Evolutionary conservation across 805 yeast species (phyloP), one percentile per base, ranked within the genome.

Genomic region (Lipomyces mesembrius): DNA sequence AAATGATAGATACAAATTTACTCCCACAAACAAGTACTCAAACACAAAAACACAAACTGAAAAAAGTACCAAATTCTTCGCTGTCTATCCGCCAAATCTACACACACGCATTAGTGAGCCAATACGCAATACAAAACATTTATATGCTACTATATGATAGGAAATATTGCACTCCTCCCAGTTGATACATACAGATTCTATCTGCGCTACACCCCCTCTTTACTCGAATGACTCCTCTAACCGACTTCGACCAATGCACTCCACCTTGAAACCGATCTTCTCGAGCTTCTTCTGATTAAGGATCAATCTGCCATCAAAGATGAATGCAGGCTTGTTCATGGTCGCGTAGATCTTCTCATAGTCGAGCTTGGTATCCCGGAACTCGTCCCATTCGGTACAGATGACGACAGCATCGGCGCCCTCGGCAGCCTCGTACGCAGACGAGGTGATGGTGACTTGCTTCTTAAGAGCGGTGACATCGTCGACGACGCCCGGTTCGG

Each of bases 331-430:
- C 71, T 74, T 74, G 66, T 73, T 70, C 75, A 74, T 74, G 35
- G 51, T 53, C 29, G 68, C 65, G 71, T 74, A 74, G 57, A 74
- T 68, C 71, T 71, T 68, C 64, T 63, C 67, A 64, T 74, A 74
- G 70, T 74, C 75, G 52, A 74, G 69, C 52, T 71, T 56, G 34
- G 75, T 59, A 49, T 74, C 76, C 65, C 63, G 60, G 73, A 74
- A 74, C 67, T 73, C 76, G 62, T 74, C 77, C 77, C 77, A 74
- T 68, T 74, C 77, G 55, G 77, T 74, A 66, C 74, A 68, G 53
- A 74, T 72, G 53, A 75, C 72, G 35, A 75, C 58, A 20, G 77
- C 77, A 34, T 75, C 75, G 25, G 77, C 76, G 29, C 63, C 71
- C 35, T 56, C 65, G 51, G 73, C 73, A 9, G 77, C 77, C 62